A percentile compares a stretch with the other conserved stretches of the same genome.
phyloP scores from a whole-genome alignment of 1,284 basidiomycete species.

The Ceratobasidium sp. region DNA sequence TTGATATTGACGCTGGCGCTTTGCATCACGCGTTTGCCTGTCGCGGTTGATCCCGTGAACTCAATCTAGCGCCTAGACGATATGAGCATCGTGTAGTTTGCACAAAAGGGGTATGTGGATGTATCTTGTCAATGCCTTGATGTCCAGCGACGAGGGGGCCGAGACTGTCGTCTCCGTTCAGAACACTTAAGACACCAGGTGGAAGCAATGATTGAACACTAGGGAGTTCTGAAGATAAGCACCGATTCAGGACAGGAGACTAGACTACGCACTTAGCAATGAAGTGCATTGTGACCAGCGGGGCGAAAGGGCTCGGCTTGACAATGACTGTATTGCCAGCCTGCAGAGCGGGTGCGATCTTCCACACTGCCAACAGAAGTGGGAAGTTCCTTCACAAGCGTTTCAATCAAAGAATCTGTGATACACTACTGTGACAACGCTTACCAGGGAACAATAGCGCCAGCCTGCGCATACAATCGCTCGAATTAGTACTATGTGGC shows the following conservation, averaged over 20 bases:
- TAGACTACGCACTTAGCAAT: slow-evolving; percentile 28
- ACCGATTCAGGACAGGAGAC: not conserved
- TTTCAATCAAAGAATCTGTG: too few species aligned
- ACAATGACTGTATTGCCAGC: slow-evolving; percentile 38
- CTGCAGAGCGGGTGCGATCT: slow-evolving; percentile 36
- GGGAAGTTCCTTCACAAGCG: slow-evolving; percentile 24
- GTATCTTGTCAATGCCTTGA: slow-evolving; percentile 36
- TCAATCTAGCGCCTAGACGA: slow-evolving; percentile 13
- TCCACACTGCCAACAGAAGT: slow-evolving; percentile 24
- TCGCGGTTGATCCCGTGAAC: slow-evolving; percentile 36
- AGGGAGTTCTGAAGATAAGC: too few species aligned
- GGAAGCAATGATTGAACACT: slow-evolving; percentile 30
- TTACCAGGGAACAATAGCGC: slow-evolving; percentile 26
- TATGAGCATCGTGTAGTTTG: not conserved
- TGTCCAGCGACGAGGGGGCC: slow-evolving; percentile 27
- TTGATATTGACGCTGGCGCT: slow-evolving; percentile 37
- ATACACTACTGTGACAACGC: not conserved
- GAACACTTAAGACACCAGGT: slow-evolving; percentile 35
- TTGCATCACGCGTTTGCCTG: slow-evolving; percentile 38
- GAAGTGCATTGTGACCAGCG: slow-evolving; percentile 35
- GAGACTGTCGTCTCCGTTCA: slow-evolving; percentile 40
- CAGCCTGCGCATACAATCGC: not conserved
- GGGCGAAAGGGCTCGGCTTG: slow-evolving; percentile 41
- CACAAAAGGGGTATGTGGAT: too few species aligned
- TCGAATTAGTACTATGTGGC: not conserved